A percentile compares a stretch with the other conserved stretches of the same genome.
Evolutionary conservation across 1,284 basidiomycete species (phyloP).

Genomic region (Baeospora myosura): DNA sequence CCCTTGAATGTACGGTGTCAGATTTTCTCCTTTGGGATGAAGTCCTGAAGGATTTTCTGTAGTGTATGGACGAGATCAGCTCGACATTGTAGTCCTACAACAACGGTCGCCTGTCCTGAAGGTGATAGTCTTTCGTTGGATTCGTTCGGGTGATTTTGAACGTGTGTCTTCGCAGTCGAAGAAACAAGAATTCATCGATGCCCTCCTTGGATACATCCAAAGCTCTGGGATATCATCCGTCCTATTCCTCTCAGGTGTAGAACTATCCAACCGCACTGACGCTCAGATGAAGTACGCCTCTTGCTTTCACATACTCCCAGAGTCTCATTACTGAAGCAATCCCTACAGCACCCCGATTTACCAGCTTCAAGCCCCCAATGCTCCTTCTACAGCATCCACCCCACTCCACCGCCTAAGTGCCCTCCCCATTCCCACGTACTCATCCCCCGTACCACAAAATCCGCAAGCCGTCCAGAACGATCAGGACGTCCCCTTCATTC

Average conservation of each 20-base stretch:
- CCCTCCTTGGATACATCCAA: conserved; percentile 49
- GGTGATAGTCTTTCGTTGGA: conserved; percentile 39
- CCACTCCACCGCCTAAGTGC: conserved; percentile 32
- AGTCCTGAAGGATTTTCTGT: conserved; percentile 9
- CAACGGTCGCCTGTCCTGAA: conserved; percentile 74
- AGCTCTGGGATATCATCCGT: conserved; percentile 40
- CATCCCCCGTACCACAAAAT: conserved; percentile 34
- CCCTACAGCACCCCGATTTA: conserved; percentile 49
- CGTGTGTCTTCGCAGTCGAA: conserved; percentile 34
- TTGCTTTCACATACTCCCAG: neutral
- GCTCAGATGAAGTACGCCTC: conserved; percentile 63
- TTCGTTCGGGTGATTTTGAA: neutral
- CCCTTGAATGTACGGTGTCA: conserved; percentile 56
- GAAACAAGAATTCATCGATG: conserved; percentile 60
- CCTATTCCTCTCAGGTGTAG: conserved; percentile 67
- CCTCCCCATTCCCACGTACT: conserved; percentile 44
- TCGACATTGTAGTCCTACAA: conserved; percentile 53
- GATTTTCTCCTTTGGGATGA: conserved; percentile 1
- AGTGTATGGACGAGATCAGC: conserved; percentile 58
- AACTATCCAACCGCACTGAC: conserved; percentile 66
- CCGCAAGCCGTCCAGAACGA: conserved; percentile 23
- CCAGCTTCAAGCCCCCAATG: conserved; percentile 38
- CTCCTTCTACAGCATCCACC: conserved; percentile 29
- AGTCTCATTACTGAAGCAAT: conserved; percentile 14
- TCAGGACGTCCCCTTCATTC: conserved; percentile 51